These are phyloP conservation scores for Kazachstania sp. DNA, from an alignment of 1,139 yeast genomes.

Conservation along the genomic window DNA sequence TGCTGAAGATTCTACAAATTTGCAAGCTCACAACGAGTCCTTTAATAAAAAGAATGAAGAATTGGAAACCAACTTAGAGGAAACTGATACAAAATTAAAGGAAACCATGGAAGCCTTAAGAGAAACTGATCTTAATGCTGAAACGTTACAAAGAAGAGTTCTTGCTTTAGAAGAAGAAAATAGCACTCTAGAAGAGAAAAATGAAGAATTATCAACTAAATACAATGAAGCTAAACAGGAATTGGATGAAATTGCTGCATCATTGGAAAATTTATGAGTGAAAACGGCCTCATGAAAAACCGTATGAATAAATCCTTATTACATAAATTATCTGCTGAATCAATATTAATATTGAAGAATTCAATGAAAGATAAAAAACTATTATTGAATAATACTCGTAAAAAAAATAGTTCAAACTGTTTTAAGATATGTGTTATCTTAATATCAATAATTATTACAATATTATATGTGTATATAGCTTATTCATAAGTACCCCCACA, in stretches of 20 bases:
- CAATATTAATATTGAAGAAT: neutral
- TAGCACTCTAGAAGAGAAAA: constrained; percentile 86
- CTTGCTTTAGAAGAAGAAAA: constrained; percentile 86
- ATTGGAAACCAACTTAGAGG: constrained; percentile 91
- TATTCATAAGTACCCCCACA: neutral
- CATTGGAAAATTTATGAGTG: constrained; percentile 23
- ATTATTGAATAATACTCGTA: neutral
- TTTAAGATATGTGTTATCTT: neutral
- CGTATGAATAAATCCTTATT: neutral
- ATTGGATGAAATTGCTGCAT: constrained; percentile 61
- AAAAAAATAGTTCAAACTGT: neutral
- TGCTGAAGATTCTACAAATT: constrained; percentile 87
- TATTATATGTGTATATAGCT: neutral
- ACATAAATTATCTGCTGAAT: neutral
- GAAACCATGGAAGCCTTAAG: constrained; percentile 92
- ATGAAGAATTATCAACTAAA: constrained; percentile 78
- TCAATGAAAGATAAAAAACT: neutral
- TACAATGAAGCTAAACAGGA: constrained; percentile 80
- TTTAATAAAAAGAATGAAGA: constrained; percentile 86
- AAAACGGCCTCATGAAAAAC: neutral
- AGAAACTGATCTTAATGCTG: constrained; percentile 94
- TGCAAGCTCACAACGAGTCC: constrained; percentile 83
- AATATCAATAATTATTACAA: neutral
- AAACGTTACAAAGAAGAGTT: constrained; percentile 92
- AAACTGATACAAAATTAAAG: constrained; percentile 82